These are phyloP conservation scores for Xanthoconium stramineum DNA, from an alignment of 768 basidiomycete species.

Conservation along the genomic window DNA sequence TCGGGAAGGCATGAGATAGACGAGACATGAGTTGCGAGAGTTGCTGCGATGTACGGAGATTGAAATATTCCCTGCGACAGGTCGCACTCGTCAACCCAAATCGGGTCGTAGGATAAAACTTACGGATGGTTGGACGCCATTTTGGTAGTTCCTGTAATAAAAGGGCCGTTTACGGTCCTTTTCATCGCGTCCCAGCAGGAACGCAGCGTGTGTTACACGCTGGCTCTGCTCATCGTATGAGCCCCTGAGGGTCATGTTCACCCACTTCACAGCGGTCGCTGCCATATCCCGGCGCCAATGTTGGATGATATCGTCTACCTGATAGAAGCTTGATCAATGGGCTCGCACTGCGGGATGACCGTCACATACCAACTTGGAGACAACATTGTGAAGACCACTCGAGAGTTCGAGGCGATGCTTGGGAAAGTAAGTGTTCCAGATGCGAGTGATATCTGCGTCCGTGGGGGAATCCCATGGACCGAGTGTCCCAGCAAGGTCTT, in stretches of 20 bases:
- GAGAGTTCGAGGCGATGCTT: not conserved
- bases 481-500: not conserved
- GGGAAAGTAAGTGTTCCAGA: not conserved
- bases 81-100: not conserved
- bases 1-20: not conserved
- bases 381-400: not conserved
- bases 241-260: not conserved
- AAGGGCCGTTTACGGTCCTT: conserved; percentile 3
- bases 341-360: not conserved
- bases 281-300: not conserved
- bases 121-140: not conserved
- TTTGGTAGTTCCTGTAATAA: not conserved
- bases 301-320: not conserved
- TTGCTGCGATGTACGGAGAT: not conserved
- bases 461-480: not conserved
- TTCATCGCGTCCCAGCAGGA: not conserved
- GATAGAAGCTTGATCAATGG: not conserved
- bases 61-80: conserved; percentile 1
- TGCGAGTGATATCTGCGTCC: not conserved
- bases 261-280: not conserved
- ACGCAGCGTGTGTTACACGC: not conserved
- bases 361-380: conserved; percentile 1
- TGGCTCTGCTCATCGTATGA: not conserved
- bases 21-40: not conserved
- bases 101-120: not conserved